Conservation (phyloP, 2,329 filamentous ascomycete species). For the Neurospora sp. region DNA sequence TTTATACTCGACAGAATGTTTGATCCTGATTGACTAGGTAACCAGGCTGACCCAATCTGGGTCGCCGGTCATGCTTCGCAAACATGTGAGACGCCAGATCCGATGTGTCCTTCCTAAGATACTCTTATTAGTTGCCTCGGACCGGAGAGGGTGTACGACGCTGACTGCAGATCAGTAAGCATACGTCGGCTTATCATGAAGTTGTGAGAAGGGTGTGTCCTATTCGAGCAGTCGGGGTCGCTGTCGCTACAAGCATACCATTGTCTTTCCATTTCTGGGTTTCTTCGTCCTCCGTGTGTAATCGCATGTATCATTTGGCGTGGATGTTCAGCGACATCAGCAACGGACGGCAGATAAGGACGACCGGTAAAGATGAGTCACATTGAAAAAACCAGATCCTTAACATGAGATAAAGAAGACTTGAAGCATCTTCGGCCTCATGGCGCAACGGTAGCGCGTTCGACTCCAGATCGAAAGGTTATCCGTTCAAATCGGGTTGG, state of each 20-base stretch:
- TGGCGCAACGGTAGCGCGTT: neutral
- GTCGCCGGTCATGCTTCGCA: neutral
- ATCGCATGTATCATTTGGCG: neutral
- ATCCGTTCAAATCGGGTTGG: neutral
- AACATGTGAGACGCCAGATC: neutral
- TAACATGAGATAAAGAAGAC: rapidly evolving
- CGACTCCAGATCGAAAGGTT: neutral
- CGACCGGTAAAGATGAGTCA: neutral
- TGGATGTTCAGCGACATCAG: neutral
- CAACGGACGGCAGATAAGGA: neutral
- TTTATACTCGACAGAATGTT: neutral
- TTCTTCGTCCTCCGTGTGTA: neutral
- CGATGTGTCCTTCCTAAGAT: neutral
- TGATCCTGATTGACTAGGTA: no score
- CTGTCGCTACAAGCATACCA: neutral
- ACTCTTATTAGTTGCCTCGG: neutral
- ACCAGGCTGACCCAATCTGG: neutral
- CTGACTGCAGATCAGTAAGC: neutral
- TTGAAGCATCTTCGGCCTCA: neutral
- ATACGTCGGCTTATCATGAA: neutral
- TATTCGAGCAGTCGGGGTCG: neutral
- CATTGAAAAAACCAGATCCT: neutral
- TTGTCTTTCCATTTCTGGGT: neutral
- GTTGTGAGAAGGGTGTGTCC: neutral
- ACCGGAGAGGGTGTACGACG: neutral